Evolutionary conservation across 805 yeast species (phyloP), one percentile per base, ranked within the genome.

Genomic region (Debaryomyces tyrocola): DNA sequence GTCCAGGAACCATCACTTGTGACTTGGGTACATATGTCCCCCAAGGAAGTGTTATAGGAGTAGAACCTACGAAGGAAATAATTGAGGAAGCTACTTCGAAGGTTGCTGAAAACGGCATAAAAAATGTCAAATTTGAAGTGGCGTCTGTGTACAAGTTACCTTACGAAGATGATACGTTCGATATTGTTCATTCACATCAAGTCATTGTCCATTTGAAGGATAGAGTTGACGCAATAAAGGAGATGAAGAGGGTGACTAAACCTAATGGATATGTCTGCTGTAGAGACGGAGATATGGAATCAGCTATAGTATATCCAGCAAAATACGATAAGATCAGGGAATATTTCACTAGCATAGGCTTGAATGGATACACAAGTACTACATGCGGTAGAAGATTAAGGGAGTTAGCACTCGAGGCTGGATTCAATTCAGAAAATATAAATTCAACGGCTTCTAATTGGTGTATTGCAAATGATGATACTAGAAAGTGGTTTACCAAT

Each of bases 1-100:
- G 78, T 0, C 76, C 76, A 3, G 77, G 75, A 0, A 57, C 74
- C 4, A 71, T 73, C 31, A 67, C 73, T 4, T 37, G 51, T 5
- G 74, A 64, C 44, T 48, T 72, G 18, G 68, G 67, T 14, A 52
- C 56, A 31, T 64, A 65, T 41, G 62, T 64, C 3, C 49, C 54
- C 5, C 40, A 48, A 27, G 71, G 67, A 17, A 49, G 45, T 24
- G 59, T 67, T 6, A 53, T 62, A 42, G 76, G 73, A 1, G 47
- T 66, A 4, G 74, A 68, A 33, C 63, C 67, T 20, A 56, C 64
- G 2, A 51, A 49, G 21, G 70, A 58, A 37, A 52, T 68, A 10
- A 40, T 70, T 12, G 63, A 62, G n/a, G 48, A 50, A 15, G 66
- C 69, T 6, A 43, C 45, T 18, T 49, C 44, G 10, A 49, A 42